phyloP scores from a whole-genome alignment of 768 basidiomycete species.

The Leccinum uliginosum region DNA sequence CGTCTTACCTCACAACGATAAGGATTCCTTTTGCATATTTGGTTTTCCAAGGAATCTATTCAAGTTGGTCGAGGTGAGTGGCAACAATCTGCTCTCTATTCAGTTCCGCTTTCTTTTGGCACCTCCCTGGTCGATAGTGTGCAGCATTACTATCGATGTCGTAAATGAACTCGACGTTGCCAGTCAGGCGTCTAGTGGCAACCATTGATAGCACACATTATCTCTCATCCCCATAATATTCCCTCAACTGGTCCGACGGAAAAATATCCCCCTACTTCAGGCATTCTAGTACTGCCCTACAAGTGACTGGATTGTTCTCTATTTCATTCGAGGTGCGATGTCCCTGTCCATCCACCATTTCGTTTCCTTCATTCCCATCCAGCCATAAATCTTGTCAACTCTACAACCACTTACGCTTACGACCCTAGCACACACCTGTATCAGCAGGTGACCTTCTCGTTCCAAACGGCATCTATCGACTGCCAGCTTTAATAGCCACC shows the following conservation, averaged over 20 bases:
- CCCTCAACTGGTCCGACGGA: conserved; percentile 64
- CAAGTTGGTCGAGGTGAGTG: conserved; percentile 69
- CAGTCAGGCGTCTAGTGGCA: conserved; percentile 42
- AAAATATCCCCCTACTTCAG: conserved; percentile 76
- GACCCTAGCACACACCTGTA: conserved; percentile 75
- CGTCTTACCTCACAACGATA: conserved; percentile 42
- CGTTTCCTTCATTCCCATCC: background rate
- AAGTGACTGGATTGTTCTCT: conserved; percentile 77
- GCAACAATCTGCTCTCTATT: no score
- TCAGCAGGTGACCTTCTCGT: conserved; percentile 62
- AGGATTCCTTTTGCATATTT: conserved; percentile 53
- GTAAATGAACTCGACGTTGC: conserved; percentile 51
- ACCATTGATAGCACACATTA: conserved; percentile 36
- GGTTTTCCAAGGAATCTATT: conserved; percentile 69
- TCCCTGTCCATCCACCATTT: background rate
- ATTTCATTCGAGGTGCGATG: conserved; percentile 69
- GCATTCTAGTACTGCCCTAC: conserved; percentile 62
- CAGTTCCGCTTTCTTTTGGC: conserved; percentile 72
- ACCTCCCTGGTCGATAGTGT: conserved; percentile 66
- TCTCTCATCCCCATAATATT: conserved; percentile 1
- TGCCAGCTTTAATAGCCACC: conserved; percentile 52
- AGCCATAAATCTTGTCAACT: conserved; percentile 66
- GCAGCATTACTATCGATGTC: conserved; percentile 58
- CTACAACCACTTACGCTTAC: conserved; percentile 67
- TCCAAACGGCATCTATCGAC: conserved; percentile 54